Percentiles rank a stretch among this genome's conserved stretches.
Conservation (phyloP, 2,329 filamentous ascomycete species). For the Furcasterigmium furcatum region DNA sequence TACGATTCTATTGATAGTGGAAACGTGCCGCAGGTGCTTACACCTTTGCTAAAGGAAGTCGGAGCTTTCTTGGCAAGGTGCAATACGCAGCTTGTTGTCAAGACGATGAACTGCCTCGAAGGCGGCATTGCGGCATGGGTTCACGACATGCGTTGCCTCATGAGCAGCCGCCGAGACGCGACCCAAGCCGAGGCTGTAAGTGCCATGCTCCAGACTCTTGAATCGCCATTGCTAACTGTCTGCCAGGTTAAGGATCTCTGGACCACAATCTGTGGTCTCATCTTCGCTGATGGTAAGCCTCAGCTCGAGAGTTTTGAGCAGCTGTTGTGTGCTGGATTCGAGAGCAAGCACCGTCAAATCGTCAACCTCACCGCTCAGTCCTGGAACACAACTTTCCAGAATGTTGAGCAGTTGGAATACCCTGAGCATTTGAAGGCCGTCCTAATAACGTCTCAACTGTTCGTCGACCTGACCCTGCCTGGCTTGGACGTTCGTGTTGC, state of each 20-base stretch:
- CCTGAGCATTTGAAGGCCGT: conserved; percentile 60
- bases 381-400: conserved; percentile 72
- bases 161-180: conserved; percentile 36
- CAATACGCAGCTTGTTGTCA: conserved; percentile 45
- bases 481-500: conserved; percentile 34
- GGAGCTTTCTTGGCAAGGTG: conserved; percentile 48
- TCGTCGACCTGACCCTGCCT: conserved; percentile 44
- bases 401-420: conserved; percentile 57
- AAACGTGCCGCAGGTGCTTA: conserved; percentile 30
- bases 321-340: conserved; percentile 53
- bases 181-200: conserved; percentile 42
- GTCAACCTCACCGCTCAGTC: conserved; percentile 46
- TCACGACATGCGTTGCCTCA: conserved; percentile 46
- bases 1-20: conserved; percentile 35
- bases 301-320: conserved; percentile 52
- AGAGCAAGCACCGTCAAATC: conserved; percentile 51
- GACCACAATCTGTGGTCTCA: conserved; percentile 40
- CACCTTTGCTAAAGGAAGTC: conserved; percentile 50
- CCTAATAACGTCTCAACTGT: conserved; percentile 56
- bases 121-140: conserved; percentile 61
- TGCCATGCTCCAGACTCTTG: conserved; percentile 5
- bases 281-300: conserved; percentile 29
- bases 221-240: background rate
- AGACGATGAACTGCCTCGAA: conserved; percentile 59
- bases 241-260: conserved; percentile 45